A percentile compares a stretch with the other conserved stretches of the same genome.
Conservation (phyloP, 176 grass and related monocot species). For the Metroxylon sagu region DNA sequence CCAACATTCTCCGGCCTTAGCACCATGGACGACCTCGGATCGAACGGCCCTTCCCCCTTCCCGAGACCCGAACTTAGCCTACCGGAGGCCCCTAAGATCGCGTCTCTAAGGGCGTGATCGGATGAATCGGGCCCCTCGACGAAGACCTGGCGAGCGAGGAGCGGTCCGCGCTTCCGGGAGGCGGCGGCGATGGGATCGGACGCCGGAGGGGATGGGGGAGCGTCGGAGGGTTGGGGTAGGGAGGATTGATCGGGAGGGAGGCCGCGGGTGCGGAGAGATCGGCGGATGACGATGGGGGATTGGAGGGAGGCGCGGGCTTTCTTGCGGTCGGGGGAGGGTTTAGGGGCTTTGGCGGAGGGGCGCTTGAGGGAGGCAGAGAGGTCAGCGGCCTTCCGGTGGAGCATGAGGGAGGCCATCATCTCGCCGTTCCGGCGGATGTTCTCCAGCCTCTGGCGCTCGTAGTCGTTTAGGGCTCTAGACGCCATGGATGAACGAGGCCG, state of each 20-base stretch:
- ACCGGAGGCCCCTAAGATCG: slow-evolving; percentile 6
- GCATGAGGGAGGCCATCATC: slow-evolving; percentile 38
- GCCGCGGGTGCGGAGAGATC: slow-evolving; percentile 52
- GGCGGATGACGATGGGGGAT: slow-evolving; percentile 35
- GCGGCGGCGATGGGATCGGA: background rate
- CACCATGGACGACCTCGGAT: slow-evolving; percentile 32
- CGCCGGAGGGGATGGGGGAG: background rate
- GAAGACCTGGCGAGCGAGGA: slow-evolving; percentile 26
- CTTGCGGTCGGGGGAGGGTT: slow-evolving; percentile 4
- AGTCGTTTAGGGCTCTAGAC: slow-evolving; percentile 1
- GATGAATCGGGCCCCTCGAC: background rate
- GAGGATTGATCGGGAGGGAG: slow-evolving; percentile 25
- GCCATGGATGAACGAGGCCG: no score
- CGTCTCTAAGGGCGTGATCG: slow-evolving; percentile 11
- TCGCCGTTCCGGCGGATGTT: slow-evolving; percentile 41
- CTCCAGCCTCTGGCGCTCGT: slow-evolving; percentile 37
- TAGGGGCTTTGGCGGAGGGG: background rate
- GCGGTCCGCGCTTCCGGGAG: background rate
- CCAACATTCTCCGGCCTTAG: slow-evolving; percentile 37
- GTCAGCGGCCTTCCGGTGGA: slow-evolving; percentile 45
- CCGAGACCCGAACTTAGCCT: background rate
- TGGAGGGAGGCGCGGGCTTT: slow-evolving; percentile 7
- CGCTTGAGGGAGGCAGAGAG: slow-evolving; percentile 37
- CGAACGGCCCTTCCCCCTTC: slow-evolving; percentile 1
- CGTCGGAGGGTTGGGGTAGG: background rate